Base-by-base conservation (phyloP, 1,284 basidiomycete species). In the Rhodofomes roseus region DNA sequence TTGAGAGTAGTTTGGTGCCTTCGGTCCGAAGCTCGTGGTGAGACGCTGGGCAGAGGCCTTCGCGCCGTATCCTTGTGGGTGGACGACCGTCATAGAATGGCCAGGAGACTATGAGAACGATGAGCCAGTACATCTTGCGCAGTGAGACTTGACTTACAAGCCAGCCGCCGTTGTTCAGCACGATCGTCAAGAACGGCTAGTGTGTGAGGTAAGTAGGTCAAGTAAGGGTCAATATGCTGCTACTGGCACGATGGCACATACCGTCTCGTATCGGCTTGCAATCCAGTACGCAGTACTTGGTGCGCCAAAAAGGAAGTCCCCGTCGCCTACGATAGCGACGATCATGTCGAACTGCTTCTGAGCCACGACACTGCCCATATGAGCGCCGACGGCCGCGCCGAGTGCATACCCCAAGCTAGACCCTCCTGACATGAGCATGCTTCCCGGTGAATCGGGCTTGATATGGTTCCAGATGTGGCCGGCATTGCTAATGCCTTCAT, bases 111-210 rank as follows among this genome's bases (percentile, higher is more conserved):
- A 66, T 37, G 60, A 65, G 16, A n/a, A 23, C 25, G 4, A 16
- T 56, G n/a, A 52, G 46, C 22, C 4, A 37, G 12, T 18, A 68
- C 75, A 61, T 3, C 7, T 23, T 14, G 23, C 9, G 43, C 20
- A 44, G 4, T 7, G 14, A 9, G 16, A 14, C 4, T 18, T 14
- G 23, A 54, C 52, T 4, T 59, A 82, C 82, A 70, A 76, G 82
- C 86, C 86, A 88, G 0, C 86, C 85, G 2, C 85, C 85, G 57
- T 90, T 90, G 66, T 89, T 89, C 23, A 90, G 69, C 0, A 90
- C 75, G 59, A 90, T 76, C 0, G 86, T 89, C 25, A 90, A 70
- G 73, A 87, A 89, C 1, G 87, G 88, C 85, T 88, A 41, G 8
- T 20, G 2, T 7, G 3, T 18, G 23, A 43, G 5, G 41, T n/a